Conservation (phyloP, 2,329 filamentous ascomycete genomes). For the Niveomyces coronatus region DNA sequence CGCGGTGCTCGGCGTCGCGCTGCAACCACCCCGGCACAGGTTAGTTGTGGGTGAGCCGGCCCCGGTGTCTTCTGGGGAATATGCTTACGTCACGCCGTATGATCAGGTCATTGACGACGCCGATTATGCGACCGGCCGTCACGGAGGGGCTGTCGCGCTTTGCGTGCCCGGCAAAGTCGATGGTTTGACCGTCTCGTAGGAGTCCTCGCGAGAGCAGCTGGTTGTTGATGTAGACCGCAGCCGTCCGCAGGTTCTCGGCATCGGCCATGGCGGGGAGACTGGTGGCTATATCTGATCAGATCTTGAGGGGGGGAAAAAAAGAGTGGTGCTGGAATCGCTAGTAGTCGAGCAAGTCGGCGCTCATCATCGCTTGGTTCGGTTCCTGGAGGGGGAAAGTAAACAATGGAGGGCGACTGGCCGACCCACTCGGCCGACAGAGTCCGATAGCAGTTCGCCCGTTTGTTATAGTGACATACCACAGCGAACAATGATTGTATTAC, state of each 20-base stretch:
- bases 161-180: constrained; percentile 73
- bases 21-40: constrained; percentile 30
- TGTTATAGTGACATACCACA: too few relatives aligned
- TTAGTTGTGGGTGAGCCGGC: constrained; percentile 3
- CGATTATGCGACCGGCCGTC: constrained; percentile 80
- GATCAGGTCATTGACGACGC: constrained; percentile 88
- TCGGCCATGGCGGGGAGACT: constrained; percentile 38
- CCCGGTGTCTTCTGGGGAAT: too few relatives aligned
- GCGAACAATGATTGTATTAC: too few relatives aligned
- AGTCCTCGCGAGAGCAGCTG: constrained; percentile 57
- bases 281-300: too few relatives aligned
- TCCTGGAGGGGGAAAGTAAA: constrained; percentile 31
- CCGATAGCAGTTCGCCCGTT: too few relatives aligned
- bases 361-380: constrained; percentile 17
- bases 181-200: constrained; percentile 55
- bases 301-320: too few relatives aligned
- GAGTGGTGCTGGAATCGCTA: too few relatives aligned
- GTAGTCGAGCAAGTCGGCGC: neutral
- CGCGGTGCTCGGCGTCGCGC: constrained; percentile 84
- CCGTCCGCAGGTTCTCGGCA: constrained; percentile 52
- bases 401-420: constrained; percentile 15
- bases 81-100: constrained; percentile 71
- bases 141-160: constrained; percentile 42
- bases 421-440: constrained; percentile 17
- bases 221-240: constrained; percentile 64